Evolutionary conservation across 2,329 filamentous ascomycete genomes (phyloP), one percentile per base, ranked within the genome.

Genomic region (Tolypocladium endophyticum): DNA sequence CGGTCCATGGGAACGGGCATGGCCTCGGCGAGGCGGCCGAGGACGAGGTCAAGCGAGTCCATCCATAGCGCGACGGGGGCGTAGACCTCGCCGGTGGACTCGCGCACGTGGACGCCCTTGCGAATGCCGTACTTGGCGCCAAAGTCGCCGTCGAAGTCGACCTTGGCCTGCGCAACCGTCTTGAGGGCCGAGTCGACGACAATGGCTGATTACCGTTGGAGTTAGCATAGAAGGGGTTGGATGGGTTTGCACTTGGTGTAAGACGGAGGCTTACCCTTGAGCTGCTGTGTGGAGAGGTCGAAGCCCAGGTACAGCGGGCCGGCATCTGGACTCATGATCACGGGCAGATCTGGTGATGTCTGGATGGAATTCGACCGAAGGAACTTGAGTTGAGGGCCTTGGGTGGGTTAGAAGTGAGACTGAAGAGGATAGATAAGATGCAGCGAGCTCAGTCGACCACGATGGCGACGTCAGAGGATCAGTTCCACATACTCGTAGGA

Each of bases 31-130:
- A 99, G 80, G 20, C 89, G 86, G 55, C 80, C 76, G 59, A 97
- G 81, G 20, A 97, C 91, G 23, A 93, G 84, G 70, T 97, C 92
- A 53, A 97, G 77, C 28, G 93, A 90, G 73, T 97, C 93, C 61
- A 97, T 83, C 89, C 92, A 99, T 85, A 97, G 85, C 58, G 90
- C 89, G 57, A 97, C 90, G 39, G 94, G 94, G 30, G 93, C 91
- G 70, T 89, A 96, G 60, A 97, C 93, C 75, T 97, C 92, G 72
- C 89, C 87, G 69, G 94, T 91, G 57, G 80, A 81, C 50, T 89
- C 85, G 73, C 95, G 92, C 64, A 87, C 87, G 66, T 89, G 83
- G 28, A 97, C 93, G 64, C 94, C 94, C 74, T 97, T 97, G 63
- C 83, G 83, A 72, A 96, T 86, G 69, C 85, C 83, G 81, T 97